Percentiles rank a stretch among this genome's conserved stretches.
phyloP scores from a whole-genome alignment of 306 rosid species.

The Clitoria ternatea region DNA sequence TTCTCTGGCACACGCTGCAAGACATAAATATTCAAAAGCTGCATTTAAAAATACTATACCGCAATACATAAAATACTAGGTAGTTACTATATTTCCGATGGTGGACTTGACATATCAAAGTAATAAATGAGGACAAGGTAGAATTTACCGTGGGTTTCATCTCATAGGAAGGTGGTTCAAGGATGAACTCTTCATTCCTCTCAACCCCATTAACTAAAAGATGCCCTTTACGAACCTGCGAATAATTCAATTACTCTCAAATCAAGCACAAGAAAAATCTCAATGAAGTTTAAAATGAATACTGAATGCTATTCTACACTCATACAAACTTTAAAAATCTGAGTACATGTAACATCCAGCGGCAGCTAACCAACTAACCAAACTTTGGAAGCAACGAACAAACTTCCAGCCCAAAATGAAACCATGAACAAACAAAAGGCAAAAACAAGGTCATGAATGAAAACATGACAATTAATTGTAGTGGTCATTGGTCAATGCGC shows the following conservation, averaged over 20 bases:
- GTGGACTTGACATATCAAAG: background rate
- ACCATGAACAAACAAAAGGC: background rate
- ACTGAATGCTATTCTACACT: conserved; percentile 3
- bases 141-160: conserved; percentile 81
- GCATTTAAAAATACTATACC: background rate
- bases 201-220: conserved; percentile 89
- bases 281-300: background rate
- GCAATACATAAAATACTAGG: background rate
- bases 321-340: background rate
- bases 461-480: background rate
- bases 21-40: too few species aligned
- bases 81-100: background rate
- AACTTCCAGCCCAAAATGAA: background rate
- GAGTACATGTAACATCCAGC: background rate
- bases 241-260: background rate
- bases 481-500: background rate
- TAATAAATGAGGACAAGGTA: background rate
- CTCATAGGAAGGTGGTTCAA: conserved; percentile 75
- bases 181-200: conserved; percentile 76
- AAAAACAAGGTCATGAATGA: background rate
- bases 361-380: background rate
- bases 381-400: background rate
- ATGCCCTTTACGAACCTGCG: conserved; percentile 86
- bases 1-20: conserved; percentile 82
- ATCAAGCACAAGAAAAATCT: conserved; percentile 6